Conservation (phyloP, 208 protist species). For the Leishmania major region DNA sequence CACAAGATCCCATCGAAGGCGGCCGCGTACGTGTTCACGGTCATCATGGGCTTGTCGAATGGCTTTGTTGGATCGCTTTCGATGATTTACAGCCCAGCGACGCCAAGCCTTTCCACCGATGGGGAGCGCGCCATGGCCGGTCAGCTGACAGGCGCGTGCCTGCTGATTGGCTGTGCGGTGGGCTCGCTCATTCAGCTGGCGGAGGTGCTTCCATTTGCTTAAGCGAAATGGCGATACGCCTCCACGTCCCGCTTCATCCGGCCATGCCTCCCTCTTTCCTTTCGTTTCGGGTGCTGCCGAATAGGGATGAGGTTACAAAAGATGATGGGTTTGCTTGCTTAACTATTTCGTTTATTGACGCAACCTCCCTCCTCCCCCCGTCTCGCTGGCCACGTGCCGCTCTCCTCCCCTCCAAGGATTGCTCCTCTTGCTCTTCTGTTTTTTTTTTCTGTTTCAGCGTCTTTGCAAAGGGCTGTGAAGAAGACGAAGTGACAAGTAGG, state of each 20-base stretch:
- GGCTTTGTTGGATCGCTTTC: constrained; percentile 77
- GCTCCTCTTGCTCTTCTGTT: neutral
- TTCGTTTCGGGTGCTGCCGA: too few species aligned
- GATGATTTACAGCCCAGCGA: constrained; percentile 76
- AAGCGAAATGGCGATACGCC: neutral
- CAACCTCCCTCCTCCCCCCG: neutral
- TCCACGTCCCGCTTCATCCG: neutral
- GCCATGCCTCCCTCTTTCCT: neutral
- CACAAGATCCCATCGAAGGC: constrained; percentile 54
- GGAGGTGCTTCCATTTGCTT: constrained; percentile 44
- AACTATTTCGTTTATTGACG: neutral
- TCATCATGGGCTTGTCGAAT: constrained; percentile 63
- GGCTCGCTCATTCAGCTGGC: constrained; percentile 72
- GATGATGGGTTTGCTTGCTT: neutral
- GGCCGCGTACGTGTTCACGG: constrained; percentile 56
- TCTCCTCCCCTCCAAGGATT: neutral
- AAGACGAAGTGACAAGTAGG: too few species aligned
- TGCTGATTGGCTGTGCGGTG: constrained; percentile 62
- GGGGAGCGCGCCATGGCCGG: constrained; percentile 70
- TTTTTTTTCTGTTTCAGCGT: neutral
- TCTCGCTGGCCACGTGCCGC: neutral
- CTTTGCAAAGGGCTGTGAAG: neutral
- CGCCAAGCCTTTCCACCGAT: constrained; percentile 43
- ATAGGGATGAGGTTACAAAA: neutral
- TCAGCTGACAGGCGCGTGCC: constrained; percentile 53